Evolutionary conservation across 169 alveolate genomes (phyloP), one percentile per base, ranked within the genome.

Genomic region (Cardiosporidium cionae): DNA sequence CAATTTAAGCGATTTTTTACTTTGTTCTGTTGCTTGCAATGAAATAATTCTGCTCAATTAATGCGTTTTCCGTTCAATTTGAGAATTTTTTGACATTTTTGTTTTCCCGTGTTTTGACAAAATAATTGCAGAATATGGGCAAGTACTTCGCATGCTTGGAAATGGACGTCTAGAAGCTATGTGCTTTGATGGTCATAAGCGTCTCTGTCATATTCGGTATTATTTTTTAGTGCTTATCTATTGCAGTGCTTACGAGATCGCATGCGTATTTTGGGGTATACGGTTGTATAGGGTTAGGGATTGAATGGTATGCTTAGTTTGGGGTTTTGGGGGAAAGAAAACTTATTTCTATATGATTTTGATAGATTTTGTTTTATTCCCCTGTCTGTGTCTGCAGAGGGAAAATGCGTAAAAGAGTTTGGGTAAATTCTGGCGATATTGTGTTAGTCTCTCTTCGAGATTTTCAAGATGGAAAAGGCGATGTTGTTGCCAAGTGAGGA

Each of bases 401-500:
- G 22, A 96, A 95, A 84, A 89, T 96, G 97, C 89, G 98, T 79
- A 94, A 95, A 84, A 91, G 97, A 80, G 99, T 96, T 53, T 97
- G 99, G 99, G 97, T 97, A 3, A 94, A 94, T 76, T 90, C 94
- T 52, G 99, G 98, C 2, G 99, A 96, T 81, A 93, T 95, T 7
- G 92, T 95, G 32, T 83, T 92, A 73, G 97, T 96, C 35, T 96
- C 99, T 2, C 91, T 96, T 22, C 86, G 99, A 72, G 99, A 97
- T 70, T 97, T 92, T 85, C 98, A 95, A 86, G 98, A 95, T 78
- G 96, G 94, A 68, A 96, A 96, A 86, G 99, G 98, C 28, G 99
- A 97, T 80, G 98, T 97, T 68, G 93, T 97, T 70, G 94, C 95
- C 52, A 96, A 97, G 90, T 97, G 70, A 65, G 34, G 29, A 6